phyloP scores from a whole-genome alignment of 768 basidiomycete genomes.

The Pluteus cervinus region DNA sequence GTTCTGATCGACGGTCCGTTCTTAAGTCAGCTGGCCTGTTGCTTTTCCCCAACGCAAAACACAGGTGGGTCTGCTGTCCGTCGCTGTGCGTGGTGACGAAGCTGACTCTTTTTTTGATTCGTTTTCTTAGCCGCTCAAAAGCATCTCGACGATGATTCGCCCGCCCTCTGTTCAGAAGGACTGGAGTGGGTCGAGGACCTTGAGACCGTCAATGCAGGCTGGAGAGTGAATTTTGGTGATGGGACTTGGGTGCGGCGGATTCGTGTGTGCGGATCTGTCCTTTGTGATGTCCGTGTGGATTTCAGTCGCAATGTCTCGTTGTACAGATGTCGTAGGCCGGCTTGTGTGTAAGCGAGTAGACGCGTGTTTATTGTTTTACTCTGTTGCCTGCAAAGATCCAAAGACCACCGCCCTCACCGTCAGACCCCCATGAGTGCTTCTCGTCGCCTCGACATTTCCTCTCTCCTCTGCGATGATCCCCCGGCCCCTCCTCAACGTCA shows the following conservation, averaged over 20 bases:
- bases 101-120: constrained; percentile 14
- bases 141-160: constrained; percentile 85
- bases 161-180: constrained; percentile 50
- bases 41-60: constrained; percentile 43
- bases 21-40: neutral
- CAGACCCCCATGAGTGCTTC: constrained; percentile 45
- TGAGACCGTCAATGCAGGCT: constrained; percentile 81
- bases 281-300: constrained; percentile 69
- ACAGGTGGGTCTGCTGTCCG: constrained; percentile 45
- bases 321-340: constrained; percentile 44
- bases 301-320: constrained; percentile 87
- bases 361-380: constrained; percentile 11
- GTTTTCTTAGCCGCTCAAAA: constrained; percentile 76
- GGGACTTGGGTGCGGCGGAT: constrained; percentile 86
- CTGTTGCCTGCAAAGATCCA: constrained; percentile 9
- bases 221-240: constrained; percentile 60
- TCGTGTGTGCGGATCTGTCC: constrained; percentile 37
- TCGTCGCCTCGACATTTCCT: constrained; percentile 70
- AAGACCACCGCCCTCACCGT: constrained; percentile 14
- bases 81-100: neutral
- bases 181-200: constrained; percentile 76
- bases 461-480: constrained; percentile 59
- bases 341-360: constrained; percentile 7
- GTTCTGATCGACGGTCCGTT: constrained; percentile 21
- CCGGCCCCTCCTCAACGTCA: constrained; percentile 7